Evolutionary conservation across 768 basidiomycete species (phyloP), one percentile per base, ranked within the genome.

Genomic region (Tricholoma hemisulphureum): DNA sequence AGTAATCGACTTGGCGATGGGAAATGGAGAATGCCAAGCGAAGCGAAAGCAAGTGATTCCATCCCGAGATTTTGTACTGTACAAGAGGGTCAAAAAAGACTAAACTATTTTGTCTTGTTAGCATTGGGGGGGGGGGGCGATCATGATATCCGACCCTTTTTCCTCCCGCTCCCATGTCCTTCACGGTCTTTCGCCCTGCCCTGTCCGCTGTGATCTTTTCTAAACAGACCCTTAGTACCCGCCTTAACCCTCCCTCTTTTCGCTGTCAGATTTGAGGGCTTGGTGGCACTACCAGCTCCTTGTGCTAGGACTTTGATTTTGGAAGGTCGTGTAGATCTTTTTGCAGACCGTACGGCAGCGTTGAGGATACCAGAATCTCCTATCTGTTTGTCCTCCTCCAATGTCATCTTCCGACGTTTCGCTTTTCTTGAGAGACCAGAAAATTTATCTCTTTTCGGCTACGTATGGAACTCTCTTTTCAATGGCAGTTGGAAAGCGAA

Each of bases 381-480:
- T 4, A 75, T 56, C 55, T 86, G 85, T 51, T 84, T 82, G 61
- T 95, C 93, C 61, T 88, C 86, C 67, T 95, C 91, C 71, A 83
- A 78, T 6, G 89, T 88, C 76, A 95, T 78, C 75, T 95, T 97
- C 66, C 94, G 81, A 58, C 96, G 82, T 70, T 97, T 98, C 51
- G 82, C 85, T 67, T 82, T 87, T 58, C 96, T 85, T n/a, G 94
- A 88, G 10, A 98, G 80, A 9, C 95, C 95, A 6, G 89, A 79
- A 59, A 85, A 83, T 61, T 87, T 88, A 64, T 91, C 89, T 62
- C 89, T 81, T 70, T 88, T 89, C 16, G 85, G 85, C 89, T 91
- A 48, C 34, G 57, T 34, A 46, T 29, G 20, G 57, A 13, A 49
- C 56, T 7, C 7, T 13, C 20, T 11, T 53, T 34, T 55, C 31